Conservation (phyloP, 345 rosid species). For the Orychophragmus violaceus region DNA sequence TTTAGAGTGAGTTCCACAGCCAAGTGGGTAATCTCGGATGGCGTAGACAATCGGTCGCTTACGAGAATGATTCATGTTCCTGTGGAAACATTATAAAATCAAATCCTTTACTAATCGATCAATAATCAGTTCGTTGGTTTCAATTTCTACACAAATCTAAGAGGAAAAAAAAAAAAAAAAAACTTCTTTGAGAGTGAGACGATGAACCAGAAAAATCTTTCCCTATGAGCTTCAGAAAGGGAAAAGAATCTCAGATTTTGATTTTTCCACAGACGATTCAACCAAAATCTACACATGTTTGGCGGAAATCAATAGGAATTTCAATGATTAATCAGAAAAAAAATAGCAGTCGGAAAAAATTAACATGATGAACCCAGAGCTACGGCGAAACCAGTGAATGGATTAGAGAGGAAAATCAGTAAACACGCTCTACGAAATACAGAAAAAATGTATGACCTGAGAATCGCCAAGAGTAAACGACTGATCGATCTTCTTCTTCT, state of each 20-base stretch:
- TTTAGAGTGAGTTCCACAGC: neutral
- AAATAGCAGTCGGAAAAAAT: no score
- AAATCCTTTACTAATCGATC: neutral
- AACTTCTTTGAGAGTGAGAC: neutral
- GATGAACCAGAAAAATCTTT: neutral
- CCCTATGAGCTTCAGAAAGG: neutral
- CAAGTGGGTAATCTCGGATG: conserved; percentile 3
- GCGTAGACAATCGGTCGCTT: conserved; percentile 7
- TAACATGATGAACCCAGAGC: neutral
- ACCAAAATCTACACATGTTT: neutral
- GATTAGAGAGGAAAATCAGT: no score
- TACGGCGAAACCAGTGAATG: no score
- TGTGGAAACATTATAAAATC: neutral
- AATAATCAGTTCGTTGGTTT: neutral
- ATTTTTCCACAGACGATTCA: neutral
- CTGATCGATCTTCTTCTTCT: neutral
- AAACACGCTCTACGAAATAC: no score
- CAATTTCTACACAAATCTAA: neutral
- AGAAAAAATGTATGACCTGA: neutral
- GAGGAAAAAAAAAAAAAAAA: no score
- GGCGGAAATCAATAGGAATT: neutral
- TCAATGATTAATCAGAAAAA: neutral
- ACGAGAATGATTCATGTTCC: neutral
- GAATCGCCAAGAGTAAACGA: neutral
- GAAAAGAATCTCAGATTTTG: no score